Conservation (phyloP, 2,329 filamentous ascomycete genomes). For the Thelonectria blattea region DNA sequence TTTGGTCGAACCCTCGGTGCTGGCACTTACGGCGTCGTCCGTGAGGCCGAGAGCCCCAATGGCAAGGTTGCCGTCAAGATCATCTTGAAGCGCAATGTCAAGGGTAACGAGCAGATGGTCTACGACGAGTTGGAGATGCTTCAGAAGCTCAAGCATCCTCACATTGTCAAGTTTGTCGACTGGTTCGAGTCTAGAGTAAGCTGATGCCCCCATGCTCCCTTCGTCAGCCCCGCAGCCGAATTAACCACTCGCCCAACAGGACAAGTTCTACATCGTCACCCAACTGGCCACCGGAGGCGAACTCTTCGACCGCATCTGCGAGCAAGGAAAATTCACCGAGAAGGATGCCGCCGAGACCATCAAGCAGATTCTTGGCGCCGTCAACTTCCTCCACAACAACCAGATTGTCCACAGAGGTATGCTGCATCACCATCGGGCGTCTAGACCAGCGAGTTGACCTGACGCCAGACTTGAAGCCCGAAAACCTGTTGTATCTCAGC, state of each 20-base stretch:
- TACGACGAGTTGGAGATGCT: conserved; percentile 96
- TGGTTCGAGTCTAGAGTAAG: conserved; percentile 98
- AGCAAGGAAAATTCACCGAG: conserved; percentile 97
- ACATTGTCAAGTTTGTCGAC: conserved; percentile 97
- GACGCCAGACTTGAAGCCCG: conserved; percentile 85
- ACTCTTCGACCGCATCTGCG: conserved; percentile 96
- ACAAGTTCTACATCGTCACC: conserved; percentile 99
- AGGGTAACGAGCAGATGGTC: conserved; percentile 98
- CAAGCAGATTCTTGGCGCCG: conserved; percentile 88
- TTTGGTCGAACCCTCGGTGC: conserved; percentile 95
- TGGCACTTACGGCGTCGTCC: conserved; percentile 97
- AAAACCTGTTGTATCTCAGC: conserved; percentile 94
- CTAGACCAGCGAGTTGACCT: conserved; percentile 5
- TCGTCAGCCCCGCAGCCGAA: conserved; percentile 10
- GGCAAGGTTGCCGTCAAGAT: conserved; percentile 97
- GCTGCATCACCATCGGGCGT: conserved; percentile 16
- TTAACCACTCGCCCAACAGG: conserved; percentile 57
- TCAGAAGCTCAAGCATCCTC: conserved; percentile 86
- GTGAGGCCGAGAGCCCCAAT: conserved; percentile 84
- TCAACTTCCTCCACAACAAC: conserved; percentile 91
- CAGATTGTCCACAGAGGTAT: conserved; percentile 95
- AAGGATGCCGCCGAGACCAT: conserved; percentile 98
- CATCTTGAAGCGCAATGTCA: conserved; percentile 99
- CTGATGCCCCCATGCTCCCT: conserved; percentile 12
- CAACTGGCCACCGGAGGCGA: conserved; percentile 95